phyloP scores from a whole-genome alignment of 2,329 filamentous ascomycete species.

The Drechmeria coniospora region DNA sequence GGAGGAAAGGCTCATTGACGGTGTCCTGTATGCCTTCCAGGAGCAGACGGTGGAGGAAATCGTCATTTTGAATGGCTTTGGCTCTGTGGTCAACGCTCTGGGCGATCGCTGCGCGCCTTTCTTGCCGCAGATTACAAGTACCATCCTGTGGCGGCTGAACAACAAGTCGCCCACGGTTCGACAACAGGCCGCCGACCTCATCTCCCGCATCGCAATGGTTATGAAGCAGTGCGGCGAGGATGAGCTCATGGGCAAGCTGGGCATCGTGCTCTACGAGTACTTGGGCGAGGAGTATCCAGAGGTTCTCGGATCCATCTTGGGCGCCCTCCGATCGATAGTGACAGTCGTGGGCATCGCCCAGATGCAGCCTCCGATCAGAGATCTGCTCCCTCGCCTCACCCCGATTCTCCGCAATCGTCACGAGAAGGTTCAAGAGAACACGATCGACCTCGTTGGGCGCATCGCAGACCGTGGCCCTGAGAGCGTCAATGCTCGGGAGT shows the following conservation, averaged over 20 bases:
- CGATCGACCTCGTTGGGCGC: slow-evolving; percentile 92
- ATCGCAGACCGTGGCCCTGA: slow-evolving; percentile 95
- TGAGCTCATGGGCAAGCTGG: slow-evolving; percentile 86
- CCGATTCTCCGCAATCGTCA: slow-evolving; percentile 97
- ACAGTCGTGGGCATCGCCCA: slow-evolving; percentile 95
- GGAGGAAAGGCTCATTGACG: slow-evolving; percentile 88
- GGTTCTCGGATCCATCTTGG: slow-evolving; percentile 89
- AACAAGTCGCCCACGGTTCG: slow-evolving; percentile 95
- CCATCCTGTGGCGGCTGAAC: slow-evolving; percentile 90
- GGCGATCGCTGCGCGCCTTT: slow-evolving; percentile 92
- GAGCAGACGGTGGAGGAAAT: slow-evolving; percentile 95
- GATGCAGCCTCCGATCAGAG: slow-evolving; percentile 97
- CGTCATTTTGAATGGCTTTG: slow-evolving; percentile 93
- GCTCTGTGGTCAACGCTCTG: slow-evolving; percentile 89
- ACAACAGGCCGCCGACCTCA: slow-evolving; percentile 91
- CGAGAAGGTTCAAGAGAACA: slow-evolving; percentile 98
- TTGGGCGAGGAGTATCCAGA: slow-evolving; percentile 97
- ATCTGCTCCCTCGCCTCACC: slow-evolving; percentile 83
- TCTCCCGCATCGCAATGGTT: slow-evolving; percentile 92
- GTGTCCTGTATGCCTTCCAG: slow-evolving; percentile 91
- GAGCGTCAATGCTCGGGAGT: slow-evolving; percentile 90
- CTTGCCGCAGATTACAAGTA: slow-evolving; percentile 89
- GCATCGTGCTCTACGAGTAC: slow-evolving; percentile 92
- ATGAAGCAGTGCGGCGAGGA: slow-evolving; percentile 99
- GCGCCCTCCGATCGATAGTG: slow-evolving; percentile 87